phyloP scores from a whole-genome alignment of 2,329 filamentous ascomycete species.

The Coccinonectria pachysandricola region DNA sequence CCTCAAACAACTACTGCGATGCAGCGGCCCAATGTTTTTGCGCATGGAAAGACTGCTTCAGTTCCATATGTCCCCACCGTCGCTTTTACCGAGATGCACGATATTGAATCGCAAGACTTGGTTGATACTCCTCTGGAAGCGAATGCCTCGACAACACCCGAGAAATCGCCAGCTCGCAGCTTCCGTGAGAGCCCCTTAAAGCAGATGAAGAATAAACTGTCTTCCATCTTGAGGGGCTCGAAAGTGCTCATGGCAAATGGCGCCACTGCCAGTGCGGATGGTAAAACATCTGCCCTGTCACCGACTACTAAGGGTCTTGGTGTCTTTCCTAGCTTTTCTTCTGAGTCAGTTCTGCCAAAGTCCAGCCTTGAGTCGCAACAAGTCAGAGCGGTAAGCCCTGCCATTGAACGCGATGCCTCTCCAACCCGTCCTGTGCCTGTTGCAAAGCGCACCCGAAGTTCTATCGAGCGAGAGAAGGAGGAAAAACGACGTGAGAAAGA shows the following conservation, averaged over 20 bases:
- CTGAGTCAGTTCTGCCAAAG: conserved; percentile 33
- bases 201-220: conserved; percentile 85
- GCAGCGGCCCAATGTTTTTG: conserved; percentile 12
- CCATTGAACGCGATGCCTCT: conserved; percentile 22
- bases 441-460: conserved; percentile 44
- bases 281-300: conserved; percentile 47
- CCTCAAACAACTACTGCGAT: conserved; percentile 4
- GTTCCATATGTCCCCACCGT: conserved; percentile 41
- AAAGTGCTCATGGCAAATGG: conserved; percentile 78
- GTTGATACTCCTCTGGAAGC: conserved; percentile 28
- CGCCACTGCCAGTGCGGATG: conserved; percentile 51
- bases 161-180: conserved; percentile 45
- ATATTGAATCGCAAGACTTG: too few species aligned
- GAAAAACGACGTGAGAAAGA: conserved; percentile 59
- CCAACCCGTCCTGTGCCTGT: conserved; percentile 33
- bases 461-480: conserved; percentile 50
- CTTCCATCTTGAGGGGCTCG: conserved; percentile 80
- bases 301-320: conserved; percentile 39
- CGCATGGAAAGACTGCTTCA: conserved; percentile 52
- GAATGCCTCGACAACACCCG: conserved; percentile 33
- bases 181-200: conserved; percentile 71
- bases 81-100: conserved; percentile 7
- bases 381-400: conserved; percentile 7
- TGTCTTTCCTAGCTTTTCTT: conserved; percentile 34
- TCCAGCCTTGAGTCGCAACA: conserved; percentile 12